Conservation (phyloP, 441 rosid genomes). For the Capsella rubella region DNA sequence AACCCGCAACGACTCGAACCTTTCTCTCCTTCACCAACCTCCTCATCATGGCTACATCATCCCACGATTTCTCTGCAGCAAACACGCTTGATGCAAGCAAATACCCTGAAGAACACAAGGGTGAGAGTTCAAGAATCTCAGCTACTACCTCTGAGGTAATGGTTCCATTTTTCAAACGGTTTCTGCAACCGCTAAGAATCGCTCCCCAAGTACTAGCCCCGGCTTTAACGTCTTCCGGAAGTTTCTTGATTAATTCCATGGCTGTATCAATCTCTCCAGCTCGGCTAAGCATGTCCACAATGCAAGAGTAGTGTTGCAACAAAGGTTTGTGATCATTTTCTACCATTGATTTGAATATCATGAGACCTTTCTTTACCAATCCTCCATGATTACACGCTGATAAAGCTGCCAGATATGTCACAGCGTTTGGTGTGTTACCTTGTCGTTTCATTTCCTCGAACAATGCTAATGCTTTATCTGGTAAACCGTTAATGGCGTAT, state of each 20-base stretch:
- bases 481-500: conserved; percentile 62
- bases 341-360: conserved; percentile 55
- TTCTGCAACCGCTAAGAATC: conserved; percentile 60
- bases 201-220: conserved; percentile 67
- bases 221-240: conserved; percentile 48
- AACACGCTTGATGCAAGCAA: conserved; percentile 58
- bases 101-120: conserved; percentile 56
- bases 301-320: conserved; percentile 60
- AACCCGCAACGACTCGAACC: conserved; percentile 51
- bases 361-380: conserved; percentile 53
- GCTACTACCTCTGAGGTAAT: conserved; percentile 42
- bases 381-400: conserved; percentile 75
- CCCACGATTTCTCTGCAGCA: conserved; percentile 57
- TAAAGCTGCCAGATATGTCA: conserved; percentile 58
- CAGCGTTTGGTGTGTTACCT: conserved; percentile 51
- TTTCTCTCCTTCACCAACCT: conserved; percentile 54
- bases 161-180: conserved; percentile 42
- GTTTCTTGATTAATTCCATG: conserved; percentile 48
- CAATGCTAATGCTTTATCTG: conserved; percentile 53
- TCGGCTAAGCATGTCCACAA: conserved; percentile 63
- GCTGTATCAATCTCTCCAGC: conserved; percentile 62
- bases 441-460: conserved; percentile 52
- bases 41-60: conserved; percentile 49
- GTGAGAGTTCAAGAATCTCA: conserved; percentile 57
- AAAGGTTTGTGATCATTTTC: conserved; percentile 45